Evolutionary conservation across 2,329 filamentous ascomycete species (phyloP), one percentile per base, ranked within the genome.

Genomic region (Fusarium sp.): DNA sequence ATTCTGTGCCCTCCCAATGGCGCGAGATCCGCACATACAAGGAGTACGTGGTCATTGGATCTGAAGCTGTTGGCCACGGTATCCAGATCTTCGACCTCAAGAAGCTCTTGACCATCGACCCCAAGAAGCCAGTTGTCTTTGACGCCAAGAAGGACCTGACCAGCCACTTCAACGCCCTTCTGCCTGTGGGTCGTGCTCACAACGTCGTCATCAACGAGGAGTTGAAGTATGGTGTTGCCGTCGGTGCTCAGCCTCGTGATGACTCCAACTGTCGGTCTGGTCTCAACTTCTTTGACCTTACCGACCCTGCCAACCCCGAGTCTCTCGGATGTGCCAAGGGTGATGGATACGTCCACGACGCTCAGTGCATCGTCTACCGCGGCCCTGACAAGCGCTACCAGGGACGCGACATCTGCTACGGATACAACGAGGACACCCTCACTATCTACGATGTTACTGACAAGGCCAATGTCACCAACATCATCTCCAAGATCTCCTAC

Each of bases 1-100:
- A 81, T 47, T 77, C 77, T 3, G 61, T 61, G 5, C 68, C 71
- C 1, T 72, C 71, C 2, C 57, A 69, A 3, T 80, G 78, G 78
- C 74, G 78, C 6, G 78, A 80, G 62, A 79, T 80, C 65, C 75
- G 76, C 26, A 76, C 77, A 2, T 78, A 76, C 55, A 70, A 72
- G 47, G 65, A 76, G 67, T 74, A 73, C 44, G 72, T 69, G 26
- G 69, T 79, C 57, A 78, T 80, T 11, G 78, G 78, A 25, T 77
- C 76, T 19, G 78, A 80, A 63, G 81, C 83, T 1, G 68, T 71
- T 7, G 72, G 74, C 36, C 86, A 88, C 63, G 83, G 84, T 22
- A 79, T 89, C n/a, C 86, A 89, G 72, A 83, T 89, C 70, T 89
- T 89, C 55, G 85, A 89, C 65, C 78, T 88, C 76, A 82, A 76